phyloP scores from a whole-genome alignment of 805 yeast species.

The Candida qinlingensis region DNA sequence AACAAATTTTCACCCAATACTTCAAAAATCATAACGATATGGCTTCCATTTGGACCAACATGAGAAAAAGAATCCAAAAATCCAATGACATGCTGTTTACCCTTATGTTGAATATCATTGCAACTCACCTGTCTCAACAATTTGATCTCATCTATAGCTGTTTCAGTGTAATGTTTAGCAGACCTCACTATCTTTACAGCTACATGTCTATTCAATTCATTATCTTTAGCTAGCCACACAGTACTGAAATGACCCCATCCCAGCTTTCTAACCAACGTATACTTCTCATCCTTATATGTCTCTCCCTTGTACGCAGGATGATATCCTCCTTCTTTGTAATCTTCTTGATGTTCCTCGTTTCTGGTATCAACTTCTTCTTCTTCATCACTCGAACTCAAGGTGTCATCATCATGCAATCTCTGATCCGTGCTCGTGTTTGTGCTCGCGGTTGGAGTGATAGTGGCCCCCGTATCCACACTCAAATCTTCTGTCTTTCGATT shows the following conservation, averaged over 20 bases:
- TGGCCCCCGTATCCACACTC: neutral
- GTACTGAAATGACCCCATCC: conserved; percentile 99
- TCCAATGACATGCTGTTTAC: conserved; percentile 75
- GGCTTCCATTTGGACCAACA: conserved; percentile 86
- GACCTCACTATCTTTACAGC: conserved; percentile 93
- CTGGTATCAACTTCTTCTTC: conserved; percentile 34
- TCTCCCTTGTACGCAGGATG: conserved; percentile 94
- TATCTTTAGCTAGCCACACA: conserved; percentile 80
- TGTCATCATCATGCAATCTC: conserved; percentile 16
- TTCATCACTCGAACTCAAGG: conserved; percentile 12
- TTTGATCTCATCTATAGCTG: conserved; percentile 91
- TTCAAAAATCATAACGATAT: conserved; percentile 96
- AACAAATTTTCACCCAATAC: conserved; percentile 91
- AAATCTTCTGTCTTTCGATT: neutral
- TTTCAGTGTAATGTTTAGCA: conserved; percentile 85
- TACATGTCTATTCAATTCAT: conserved; percentile 63
- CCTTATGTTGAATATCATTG: conserved; percentile 64
- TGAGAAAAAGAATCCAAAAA: conserved; percentile 82
- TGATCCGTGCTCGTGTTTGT: conserved; percentile 1
- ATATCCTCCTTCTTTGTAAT: conserved; percentile 90
- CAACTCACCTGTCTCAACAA: conserved; percentile 63
- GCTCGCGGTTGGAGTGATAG: neutral
- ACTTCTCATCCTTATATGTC: conserved; percentile 65
- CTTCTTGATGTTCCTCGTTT: conserved; percentile 82
- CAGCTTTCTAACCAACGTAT: conserved; percentile 76